These are phyloP conservation scores for Pleurotus giganteus DNA, from an alignment of 768 basidiomycete genomes.

Conservation along the genomic window DNA sequence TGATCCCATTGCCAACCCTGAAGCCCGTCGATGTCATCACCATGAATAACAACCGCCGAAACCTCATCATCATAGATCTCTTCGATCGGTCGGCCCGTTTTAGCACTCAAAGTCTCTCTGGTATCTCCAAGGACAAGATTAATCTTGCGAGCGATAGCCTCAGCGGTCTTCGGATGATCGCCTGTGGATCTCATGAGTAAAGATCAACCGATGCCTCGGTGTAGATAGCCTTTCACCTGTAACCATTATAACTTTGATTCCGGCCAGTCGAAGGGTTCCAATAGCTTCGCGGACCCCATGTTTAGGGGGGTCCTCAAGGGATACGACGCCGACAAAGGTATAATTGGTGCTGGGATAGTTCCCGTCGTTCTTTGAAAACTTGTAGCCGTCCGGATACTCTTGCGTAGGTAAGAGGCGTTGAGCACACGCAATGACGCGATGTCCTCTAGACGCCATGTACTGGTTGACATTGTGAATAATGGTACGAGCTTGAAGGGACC, in stretches of 20 bases:
- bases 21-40: slow-evolving; percentile 62
- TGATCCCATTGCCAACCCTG: slow-evolving; percentile 78
- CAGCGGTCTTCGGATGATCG: slow-evolving; percentile 72
- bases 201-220: not conserved
- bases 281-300: slow-evolving; percentile 73
- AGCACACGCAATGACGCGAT: slow-evolving; percentile 73
- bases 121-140: slow-evolving; percentile 69
- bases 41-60: slow-evolving; percentile 63
- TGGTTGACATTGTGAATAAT: slow-evolving; percentile 21
- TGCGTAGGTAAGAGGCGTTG: slow-evolving; percentile 52
- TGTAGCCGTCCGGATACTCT: slow-evolving; percentile 41
- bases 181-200: too few species aligned
- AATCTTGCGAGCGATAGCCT: slow-evolving; percentile 73
- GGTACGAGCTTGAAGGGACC: not conserved
- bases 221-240: slow-evolving; percentile 40
- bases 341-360: slow-evolving; percentile 55
- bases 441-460: slow-evolving; percentile 79
- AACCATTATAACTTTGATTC: slow-evolving; percentile 79
- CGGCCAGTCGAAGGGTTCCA: slow-evolving; percentile 65
- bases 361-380: slow-evolving; percentile 53
- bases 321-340: slow-evolving; percentile 64
- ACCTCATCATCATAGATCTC: slow-evolving; percentile 71
- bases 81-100: slow-evolving; percentile 51
- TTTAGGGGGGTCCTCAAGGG: slow-evolving; percentile 69
- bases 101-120: slow-evolving; percentile 54